Base-by-base conservation (phyloP, 768 basidiomycete genomes). In the Pisolithus sp. region DNA sequence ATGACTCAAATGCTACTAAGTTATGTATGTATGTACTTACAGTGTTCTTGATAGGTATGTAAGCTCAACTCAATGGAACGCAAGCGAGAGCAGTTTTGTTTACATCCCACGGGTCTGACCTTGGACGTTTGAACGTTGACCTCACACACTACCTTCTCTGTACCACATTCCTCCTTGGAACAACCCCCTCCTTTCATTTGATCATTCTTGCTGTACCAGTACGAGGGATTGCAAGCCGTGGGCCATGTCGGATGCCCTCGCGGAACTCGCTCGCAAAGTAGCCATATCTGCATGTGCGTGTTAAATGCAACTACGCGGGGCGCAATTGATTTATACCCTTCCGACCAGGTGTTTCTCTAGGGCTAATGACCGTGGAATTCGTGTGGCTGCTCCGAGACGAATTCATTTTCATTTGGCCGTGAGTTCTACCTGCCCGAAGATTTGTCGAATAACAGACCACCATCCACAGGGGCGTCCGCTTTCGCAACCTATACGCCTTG, bases 351-450 rank as follows among this genome's bases (percentile, higher is more conserved):
- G 2, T 49, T 0, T 45, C 57, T 0, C 40, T 61, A 13, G 47
- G 23, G 4, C 0, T 57, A 13, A 65, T 65, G 64, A 9, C 58
- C 21, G 8, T 37, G 2, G 63, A 65, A 12, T 59, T 49, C 24
- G 1, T n/a, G 0, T 58, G 44, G 34, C 42, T 52, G 1, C 10
- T 66, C 1, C 42, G 51, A 3, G 56, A 61, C 7, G 63, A 65
- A 42, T 7, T 36, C 15, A 55, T 49, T 31, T 2, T 45, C 8
- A 28, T 65, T 18, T 65, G 62, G 62, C 54, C 61, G 62, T 65
- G 31, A 58, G 63, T 53, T 4, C 40, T 7, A 9, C 18, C 2
- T 26, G 21, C 13, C 34, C 13, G 13, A 34, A 15, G 3, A 13
- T 5, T 13, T 5, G 7, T 18, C 20, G 18, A 30, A 5, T 21